Percentiles rank a stretch among this genome's conserved stretches.
phyloP scores from a whole-genome alignment of 2,329 filamentous ascomycete species.

The Mycogone perniciosa region DNA sequence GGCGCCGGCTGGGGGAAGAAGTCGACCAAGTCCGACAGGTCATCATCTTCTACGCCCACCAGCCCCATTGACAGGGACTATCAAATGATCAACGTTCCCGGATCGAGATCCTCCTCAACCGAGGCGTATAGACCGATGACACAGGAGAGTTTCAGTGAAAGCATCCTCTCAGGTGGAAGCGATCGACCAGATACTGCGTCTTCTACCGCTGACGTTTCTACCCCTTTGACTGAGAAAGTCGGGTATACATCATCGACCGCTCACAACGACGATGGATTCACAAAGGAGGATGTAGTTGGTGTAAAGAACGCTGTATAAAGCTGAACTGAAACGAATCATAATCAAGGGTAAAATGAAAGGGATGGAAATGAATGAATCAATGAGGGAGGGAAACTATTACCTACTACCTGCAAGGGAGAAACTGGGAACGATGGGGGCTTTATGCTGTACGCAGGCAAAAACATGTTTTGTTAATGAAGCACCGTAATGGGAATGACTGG shows the following conservation, averaged over 20 bases:
- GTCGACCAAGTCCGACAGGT: conserved; percentile 25
- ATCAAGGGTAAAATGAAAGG: not conserved
- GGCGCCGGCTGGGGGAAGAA: conserved; percentile 36
- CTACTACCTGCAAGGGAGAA: not conserved
- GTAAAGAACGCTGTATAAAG: not conserved
- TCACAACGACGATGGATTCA: conserved; percentile 6
- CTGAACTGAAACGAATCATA: not conserved
- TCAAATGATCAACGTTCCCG: conserved; percentile 28
- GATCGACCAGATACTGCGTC: conserved; percentile 20
- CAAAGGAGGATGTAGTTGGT: conserved; percentile 4
- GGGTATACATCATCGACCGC: no score
- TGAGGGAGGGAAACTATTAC: not conserved
- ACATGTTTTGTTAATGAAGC: no score
- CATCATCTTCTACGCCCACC: conserved; percentile 26
- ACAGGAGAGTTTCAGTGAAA: conserved; percentile 40
- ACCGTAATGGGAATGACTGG: no score
- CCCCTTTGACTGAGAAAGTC: conserved; percentile 3
- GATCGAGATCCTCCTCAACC: conserved; percentile 23
- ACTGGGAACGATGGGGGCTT: no score
- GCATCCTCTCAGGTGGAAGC: conserved; percentile 36
- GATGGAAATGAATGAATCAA: not conserved
- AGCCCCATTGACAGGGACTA: conserved; percentile 34
- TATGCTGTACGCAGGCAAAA: no score
- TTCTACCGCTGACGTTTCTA: conserved; percentile 4
- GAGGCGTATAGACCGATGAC: conserved; percentile 28